Evolutionary conservation across 495 filamentous ascomycete species (phyloP), one percentile per base, ranked within the genome.

Genomic region (Recurvomyces mirabilis): DNA sequence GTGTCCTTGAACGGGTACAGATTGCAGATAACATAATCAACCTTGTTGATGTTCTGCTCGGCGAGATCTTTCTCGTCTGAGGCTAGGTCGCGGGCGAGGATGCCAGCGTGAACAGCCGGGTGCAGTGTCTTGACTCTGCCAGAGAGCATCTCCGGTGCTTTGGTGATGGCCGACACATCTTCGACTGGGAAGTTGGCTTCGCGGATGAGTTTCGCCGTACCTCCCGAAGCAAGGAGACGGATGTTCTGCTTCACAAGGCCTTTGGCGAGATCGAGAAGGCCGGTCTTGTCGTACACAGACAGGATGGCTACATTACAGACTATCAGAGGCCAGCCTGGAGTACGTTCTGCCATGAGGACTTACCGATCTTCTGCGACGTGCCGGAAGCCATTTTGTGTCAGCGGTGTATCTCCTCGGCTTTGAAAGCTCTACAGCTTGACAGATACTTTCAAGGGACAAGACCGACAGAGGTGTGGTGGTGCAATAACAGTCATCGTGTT

Each of bases 1-100:
- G 93, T 95, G 58, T 95, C 87, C 71, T 94, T 93, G 77, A 98
- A 96, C 11, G 88, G 88, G 64, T 95, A 96, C 19, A 98, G 72
- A 68, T 98, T 98, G 81, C 91, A 96, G 57, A 96, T 82, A 47
- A 96, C 88, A 59, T 82, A 98, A 74, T 96, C 88, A 34, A 98
- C 86, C 71, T 95, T 96, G 67, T 81, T 70, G 59, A 98, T 98
- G 67, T 87, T 94, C 69, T 94, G 87, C 62, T 91, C 83, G 28
- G 89, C 86, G 26, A 98, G 80, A 60, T 98, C 91, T 66, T 93
- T 87, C 70, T 94, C 83, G 64, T 98, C 91, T 22, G 87, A 84
- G 41, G 79, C 84, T 40, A 94, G 78, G 61, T 95, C 78, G 47
- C 89, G 82, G 35, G 93, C 88, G 28, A 98, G 83, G 49, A 98